phyloP scores from a whole-genome alignment of 768 basidiomycete species.

The Mycena polygramma region DNA sequence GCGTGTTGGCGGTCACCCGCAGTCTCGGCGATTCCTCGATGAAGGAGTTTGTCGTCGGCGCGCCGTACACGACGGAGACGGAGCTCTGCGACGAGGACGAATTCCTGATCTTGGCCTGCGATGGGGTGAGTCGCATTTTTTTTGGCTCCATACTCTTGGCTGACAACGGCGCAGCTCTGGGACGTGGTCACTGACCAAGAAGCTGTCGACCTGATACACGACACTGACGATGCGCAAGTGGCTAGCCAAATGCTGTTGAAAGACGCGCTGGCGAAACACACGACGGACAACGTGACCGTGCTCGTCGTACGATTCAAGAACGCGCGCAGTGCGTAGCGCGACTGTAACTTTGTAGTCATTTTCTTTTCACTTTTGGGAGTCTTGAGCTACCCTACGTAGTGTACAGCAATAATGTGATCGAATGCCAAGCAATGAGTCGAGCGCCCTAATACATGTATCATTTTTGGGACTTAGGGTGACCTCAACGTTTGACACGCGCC shows the following conservation, averaged over 20 bases:
- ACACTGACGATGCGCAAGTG: conserved; percentile 81
- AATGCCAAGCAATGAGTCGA: background rate
- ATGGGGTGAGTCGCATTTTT: conserved; percentile 78
- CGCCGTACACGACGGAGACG: conserved; percentile 99
- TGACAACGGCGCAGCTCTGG: conserved; percentile 80
- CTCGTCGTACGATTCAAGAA: conserved; percentile 86
- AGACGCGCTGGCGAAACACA: conserved; percentile 89
- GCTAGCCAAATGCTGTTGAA: conserved; percentile 83
- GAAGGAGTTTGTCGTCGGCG: conserved; percentile 99
- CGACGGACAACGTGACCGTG: conserved; percentile 95
- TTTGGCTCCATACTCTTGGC: conserved; percentile 15
- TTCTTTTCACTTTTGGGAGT: background rate
- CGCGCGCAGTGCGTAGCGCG: conserved; percentile 1
- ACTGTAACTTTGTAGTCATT: background rate
- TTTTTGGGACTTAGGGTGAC: background rate
- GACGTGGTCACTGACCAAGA: conserved; percentile 94
- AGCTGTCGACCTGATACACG: conserved; percentile 87
- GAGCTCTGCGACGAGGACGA: conserved; percentile 92
- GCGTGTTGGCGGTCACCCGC: conserved; percentile 95
- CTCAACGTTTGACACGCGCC: background rate
- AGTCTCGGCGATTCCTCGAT: conserved; percentile 97
- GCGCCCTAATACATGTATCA: background rate
- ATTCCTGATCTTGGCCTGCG: conserved; percentile 95
- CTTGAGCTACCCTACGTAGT: background rate
- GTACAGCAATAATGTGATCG: conserved; percentile 15